Base-by-base conservation (phyloP, 225 moss, liverwort and hornwort genomes). In the Bryoerythrophyllum caledonicum region DNA sequence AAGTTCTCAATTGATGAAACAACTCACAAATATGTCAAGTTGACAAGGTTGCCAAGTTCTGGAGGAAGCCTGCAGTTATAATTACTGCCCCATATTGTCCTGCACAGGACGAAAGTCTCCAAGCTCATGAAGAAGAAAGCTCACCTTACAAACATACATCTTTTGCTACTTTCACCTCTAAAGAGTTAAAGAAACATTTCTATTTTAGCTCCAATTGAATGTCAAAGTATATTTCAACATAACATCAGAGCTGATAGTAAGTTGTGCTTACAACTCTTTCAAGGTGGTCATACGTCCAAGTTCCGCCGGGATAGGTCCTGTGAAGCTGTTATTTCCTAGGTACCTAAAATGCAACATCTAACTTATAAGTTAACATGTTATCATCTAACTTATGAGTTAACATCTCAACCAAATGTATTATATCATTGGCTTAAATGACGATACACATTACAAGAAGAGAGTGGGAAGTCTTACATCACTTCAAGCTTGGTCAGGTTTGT, bases 21-120 rank as follows among this genome's bases (percentile, higher is more conserved):
- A 10, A 81, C 87, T 87, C 56, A 87, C 84, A 87, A 79, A n/a
- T 87, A 84, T 7, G 87, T 87, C 76, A 87, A 35, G 44, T 87
- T 84, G 8, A 67, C 63, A 32, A 87, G 87, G 43, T 82, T 87
- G 60, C 87, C 87, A 14, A 87, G 11, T 66, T 87, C 87, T 14
- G 81, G 76, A 53, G 87, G 84, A 40, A 87, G 79, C 9, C 60
- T 79, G 21, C 73, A 76, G 14, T 84, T 82, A 11, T 49, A 87
- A 15, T 35, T 79, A 76, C 49, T 87, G 19, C 87, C 84, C 84
- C 87, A 87, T 65, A 84, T 76, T 5, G 87, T 87, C 84, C 87
- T 87, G 81, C n/a, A n/a, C 80, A 80, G 76, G 71, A 4, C 25
- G 34, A 34, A 34, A 34, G 34, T 34, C 4, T 34, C 34, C 34